These are phyloP conservation scores for Postia placenta DNA, from an alignment of 768 basidiomycete species.

Conservation along the genomic window DNA sequence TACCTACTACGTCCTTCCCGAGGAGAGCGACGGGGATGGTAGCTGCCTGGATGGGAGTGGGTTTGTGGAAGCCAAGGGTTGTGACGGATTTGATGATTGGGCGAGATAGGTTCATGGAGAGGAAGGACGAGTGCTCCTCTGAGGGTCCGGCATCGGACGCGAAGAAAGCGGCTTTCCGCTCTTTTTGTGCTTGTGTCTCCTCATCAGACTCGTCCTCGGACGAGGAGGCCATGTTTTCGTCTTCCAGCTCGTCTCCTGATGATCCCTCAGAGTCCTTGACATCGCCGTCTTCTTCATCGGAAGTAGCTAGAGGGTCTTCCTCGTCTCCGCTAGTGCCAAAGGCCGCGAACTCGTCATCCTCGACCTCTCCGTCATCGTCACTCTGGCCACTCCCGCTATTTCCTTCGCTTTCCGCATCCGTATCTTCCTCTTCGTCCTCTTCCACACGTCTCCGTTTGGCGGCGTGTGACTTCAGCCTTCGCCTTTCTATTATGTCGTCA, in stretches of 20 bases:
- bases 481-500: slow-evolving; percentile 85
- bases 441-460: slow-evolving; percentile 58
- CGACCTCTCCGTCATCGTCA: slow-evolving; percentile 33
- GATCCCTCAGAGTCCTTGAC: slow-evolving; percentile 13
- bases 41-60: slow-evolving; percentile 94
- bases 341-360: slow-evolving; percentile 23
- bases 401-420: slow-evolving; percentile 19
- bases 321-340: slow-evolving; percentile 23
- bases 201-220: slow-evolving; percentile 58
- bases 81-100: slow-evolving; percentile 88
- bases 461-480: slow-evolving; percentile 36
- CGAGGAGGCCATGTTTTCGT: slow-evolving; percentile 41
- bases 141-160: slow-evolving; percentile 44
- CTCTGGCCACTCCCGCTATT: slow-evolving; percentile 28
- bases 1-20: slow-evolving; percentile 94
- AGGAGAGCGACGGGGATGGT: slow-evolving; percentile 91
- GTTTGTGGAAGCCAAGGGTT: slow-evolving; percentile 71
- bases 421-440: slow-evolving; percentile 26
- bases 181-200: slow-evolving; percentile 53
- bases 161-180: slow-evolving; percentile 86
- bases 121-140: slow-evolving; percentile 70
- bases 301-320: slow-evolving; percentile 35
- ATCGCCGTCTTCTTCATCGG: slow-evolving; percentile 34
- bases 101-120: slow-evolving; percentile 92
- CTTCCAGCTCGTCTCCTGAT: slow-evolving; percentile 23